phyloP scores from a whole-genome alignment of 371 early-diverging fungal genomes.

The Phascolomyces articulosus region DNA sequence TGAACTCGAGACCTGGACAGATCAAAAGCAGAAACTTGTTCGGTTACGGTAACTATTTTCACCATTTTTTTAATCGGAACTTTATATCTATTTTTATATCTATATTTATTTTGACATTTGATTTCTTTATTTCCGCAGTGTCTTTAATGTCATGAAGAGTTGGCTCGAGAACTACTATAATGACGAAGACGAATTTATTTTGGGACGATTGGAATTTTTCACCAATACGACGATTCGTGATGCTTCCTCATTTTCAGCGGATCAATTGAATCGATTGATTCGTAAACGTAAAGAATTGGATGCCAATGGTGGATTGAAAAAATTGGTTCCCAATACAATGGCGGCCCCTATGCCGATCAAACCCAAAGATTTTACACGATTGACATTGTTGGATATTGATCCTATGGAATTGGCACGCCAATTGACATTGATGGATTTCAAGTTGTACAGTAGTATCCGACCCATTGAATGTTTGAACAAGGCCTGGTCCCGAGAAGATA shows the following conservation, averaged over 20 bases:
- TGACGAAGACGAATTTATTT: constrained; percentile 68
- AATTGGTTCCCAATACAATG: constrained; percentile 57
- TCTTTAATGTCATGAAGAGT: constrained; percentile 85
- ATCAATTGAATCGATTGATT: constrained; percentile 71
- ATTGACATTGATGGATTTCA: constrained; percentile 86
- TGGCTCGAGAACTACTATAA: constrained; percentile 91
- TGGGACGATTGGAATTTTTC: constrained; percentile 79
- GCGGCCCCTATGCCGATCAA: constrained; percentile 60
- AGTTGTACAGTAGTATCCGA: constrained; percentile 77
- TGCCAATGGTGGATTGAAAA: constrained; percentile 55
- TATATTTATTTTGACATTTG: too few relatives aligned
- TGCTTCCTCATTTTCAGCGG: constrained; percentile 69
- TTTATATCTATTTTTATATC: too few relatives aligned
- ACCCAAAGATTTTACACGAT: constrained; percentile 63
- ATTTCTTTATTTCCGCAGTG: constrained; percentile 31
- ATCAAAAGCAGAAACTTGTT: constrained; percentile 83
- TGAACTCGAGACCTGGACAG: constrained; percentile 81
- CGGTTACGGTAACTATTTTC: constrained; percentile 63
- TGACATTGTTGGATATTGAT: constrained; percentile 84
- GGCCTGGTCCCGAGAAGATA: constrained; percentile 82
- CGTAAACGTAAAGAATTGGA: constrained; percentile 67
- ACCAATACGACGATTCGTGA: constrained; percentile 77
- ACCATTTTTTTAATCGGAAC: too few relatives aligned
- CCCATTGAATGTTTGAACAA: constrained; percentile 89
- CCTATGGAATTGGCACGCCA: constrained; percentile 94